Evolutionary conservation across 1,284 basidiomycete genomes (phyloP), one percentile per base, ranked within the genome.

Genomic region (Cryptococcus hybrid): DNA sequence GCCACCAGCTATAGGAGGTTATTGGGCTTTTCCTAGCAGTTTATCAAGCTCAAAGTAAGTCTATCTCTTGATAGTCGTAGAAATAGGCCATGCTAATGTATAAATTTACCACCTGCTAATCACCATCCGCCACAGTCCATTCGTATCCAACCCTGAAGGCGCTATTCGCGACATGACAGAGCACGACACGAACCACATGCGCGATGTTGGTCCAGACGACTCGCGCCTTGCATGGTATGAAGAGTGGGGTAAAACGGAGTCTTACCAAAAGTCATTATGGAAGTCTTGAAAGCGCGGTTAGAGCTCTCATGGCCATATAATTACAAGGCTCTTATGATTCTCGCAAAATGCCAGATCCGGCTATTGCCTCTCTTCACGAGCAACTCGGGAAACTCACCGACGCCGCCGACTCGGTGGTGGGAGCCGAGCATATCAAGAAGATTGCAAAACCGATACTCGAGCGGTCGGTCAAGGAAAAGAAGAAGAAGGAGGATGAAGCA

Each of bases 221-320:
- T 43, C 54, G 13, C 59, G 66, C 11, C 49, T 66, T 15, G 46
- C 52, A 15, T 57, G 58, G 52, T 47, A 68, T 11, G 63, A 65
- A 36, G 52, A 58, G 30, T 68, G 64, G 67, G 60, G 38, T 48
- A 68, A 69, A 47, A 61, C 63, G 43, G 69, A 70, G n/a, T 24
- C 24, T 24, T 24, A 24, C 24, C 24, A 24, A 24, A 73, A 24
- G 53, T 68, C 51, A 71, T 76, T 47, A 59, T 73, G 60, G 67
- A 63, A 1, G 70, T 73, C 0, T 38, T 73, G 50, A 72, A 69
- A 51, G 51, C 39, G 35, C 70, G 74, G 24, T 62, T 76, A n/a
- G 64, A 61, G n/a, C 59, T 68, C 3, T 54, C 47, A 2, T 76
- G 74, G 74, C 74, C 74, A 2, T 68, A 68, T 64, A 70, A 71